Base-by-base conservation (phyloP, 2,329 filamentous ascomycete genomes). In the Paracoccidioides lutzii region DNA sequence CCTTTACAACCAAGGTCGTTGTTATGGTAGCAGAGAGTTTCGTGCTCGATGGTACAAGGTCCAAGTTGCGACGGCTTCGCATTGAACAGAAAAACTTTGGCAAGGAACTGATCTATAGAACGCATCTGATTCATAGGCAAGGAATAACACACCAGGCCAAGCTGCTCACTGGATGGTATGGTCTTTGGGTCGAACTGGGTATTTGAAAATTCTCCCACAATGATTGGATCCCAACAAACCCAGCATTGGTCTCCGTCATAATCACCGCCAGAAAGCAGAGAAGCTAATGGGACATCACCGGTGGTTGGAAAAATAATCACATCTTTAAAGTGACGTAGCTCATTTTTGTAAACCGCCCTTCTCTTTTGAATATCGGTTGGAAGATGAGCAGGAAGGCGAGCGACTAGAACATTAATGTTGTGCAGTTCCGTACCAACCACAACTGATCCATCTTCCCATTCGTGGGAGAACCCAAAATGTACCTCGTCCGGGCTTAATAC, bases 181-280 rank as follows among this genome's bases (percentile, higher is more conserved):
- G 65, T 48, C 3, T 61, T 51, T 3, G 73, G 76, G 7, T 57
- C 41, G 28, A 77, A 68, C 3, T 74, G 71, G 0, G 77, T 76
- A 62, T 83, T 83, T 3, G 61, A 58, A 63, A 84, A 84, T 0
- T 67, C 69, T 0, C 65, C 57, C 0, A 80, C 78, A 0, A 84
- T 71, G 4, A 66, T 65, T 3, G 70, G 67, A 53, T 84, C 80
- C 79, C 80, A 84, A 62, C 78, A 82, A 0, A 82, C 64, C 78
- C 81, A 84, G 33, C 80, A 71, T 2, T 67, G 76, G 56, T 85
- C 82, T 0, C 82, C 82, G 59, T 85, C 82, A 57, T 84, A 84
- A 62, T 85, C 82, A 7, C 82, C 82, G 4, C 81, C 82, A 30
- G 82, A 82, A 0, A 84, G 67, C 63, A 81, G 78, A n/a, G 74